Percentiles rank a stretch among this genome's conserved stretches.
Evolutionary conservation across 441 rosid genomes (phyloP).

Genomic region (Populus trichocarpa): DNA sequence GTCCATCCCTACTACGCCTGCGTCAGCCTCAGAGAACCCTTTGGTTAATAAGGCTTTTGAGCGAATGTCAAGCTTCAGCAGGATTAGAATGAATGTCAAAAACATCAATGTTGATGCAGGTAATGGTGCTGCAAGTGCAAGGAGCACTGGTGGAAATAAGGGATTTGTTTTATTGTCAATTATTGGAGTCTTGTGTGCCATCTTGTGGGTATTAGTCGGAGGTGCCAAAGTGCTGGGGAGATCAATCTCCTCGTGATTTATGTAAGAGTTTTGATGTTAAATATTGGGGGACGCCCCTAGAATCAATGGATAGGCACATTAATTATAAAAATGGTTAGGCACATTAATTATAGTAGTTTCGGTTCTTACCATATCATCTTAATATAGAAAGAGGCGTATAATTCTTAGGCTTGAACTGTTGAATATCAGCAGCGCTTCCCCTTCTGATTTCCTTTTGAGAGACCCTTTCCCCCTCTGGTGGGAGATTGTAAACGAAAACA

Average conservation of each 20-base stretch:
- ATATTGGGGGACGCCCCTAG: neutral
- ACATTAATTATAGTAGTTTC: neutral
- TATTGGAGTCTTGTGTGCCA: constrained; percentile 58
- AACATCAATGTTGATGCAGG: constrained; percentile 26
- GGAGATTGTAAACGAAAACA: too few relatives aligned
- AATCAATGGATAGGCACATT: neutral
- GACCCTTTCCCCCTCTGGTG: too few relatives aligned
- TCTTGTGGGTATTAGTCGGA: constrained; percentile 61
- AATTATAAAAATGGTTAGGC: neutral
- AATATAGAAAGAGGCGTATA: neutral
- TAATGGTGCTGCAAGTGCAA: constrained; percentile 24
- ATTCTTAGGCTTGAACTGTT: neutral
- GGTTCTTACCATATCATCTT: neutral
- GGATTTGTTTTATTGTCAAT: constrained; percentile 48
- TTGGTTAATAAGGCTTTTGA: constrained; percentile 65
- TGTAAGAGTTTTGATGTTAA: constrained; percentile 14
- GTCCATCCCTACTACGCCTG: constrained; percentile 81
- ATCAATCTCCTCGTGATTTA: constrained; percentile 30
- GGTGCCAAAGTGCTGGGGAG: constrained; percentile 34
- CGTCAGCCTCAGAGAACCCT: constrained; percentile 75
- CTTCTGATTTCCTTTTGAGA: too few relatives aligned
- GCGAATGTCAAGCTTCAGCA: constrained; percentile 83
- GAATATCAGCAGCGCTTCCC: neutral
- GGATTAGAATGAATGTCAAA: constrained; percentile 42
- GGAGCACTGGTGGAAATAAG: constrained; percentile 35